phyloP scores from a whole-genome alignment of 2,329 filamentous ascomycete species.

The Trichoderma semiorbis region DNA sequence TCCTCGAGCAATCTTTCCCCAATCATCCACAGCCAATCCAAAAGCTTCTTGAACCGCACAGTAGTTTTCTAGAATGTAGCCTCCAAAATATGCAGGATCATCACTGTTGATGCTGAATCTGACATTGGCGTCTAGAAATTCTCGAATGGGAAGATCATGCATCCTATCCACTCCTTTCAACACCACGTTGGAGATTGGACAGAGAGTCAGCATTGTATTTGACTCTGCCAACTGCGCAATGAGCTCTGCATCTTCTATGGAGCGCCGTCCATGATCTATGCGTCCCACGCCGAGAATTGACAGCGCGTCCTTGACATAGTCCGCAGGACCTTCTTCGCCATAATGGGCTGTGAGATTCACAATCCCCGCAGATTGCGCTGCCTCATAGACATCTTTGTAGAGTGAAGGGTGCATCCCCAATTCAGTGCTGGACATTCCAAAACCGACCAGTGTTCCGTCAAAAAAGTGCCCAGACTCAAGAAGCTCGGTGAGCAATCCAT shows the following conservation, averaged over 20 bases:
- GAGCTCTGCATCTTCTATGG: slow-evolving; percentile 57
- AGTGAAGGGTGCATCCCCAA: slow-evolving; percentile 53
- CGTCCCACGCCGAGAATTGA: slow-evolving; percentile 59
- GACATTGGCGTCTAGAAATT: slow-evolving; percentile 61
- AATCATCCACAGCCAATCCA: slow-evolving; percentile 58
- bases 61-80: slow-evolving; percentile 70
- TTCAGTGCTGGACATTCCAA: slow-evolving; percentile 67
- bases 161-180: slow-evolving; percentile 28
- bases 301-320: slow-evolving; percentile 62
- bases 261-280: slow-evolving; percentile 71
- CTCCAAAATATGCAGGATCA: slow-evolving; percentile 73
- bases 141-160: slow-evolving; percentile 51
- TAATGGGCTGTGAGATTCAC: slow-evolving; percentile 69
- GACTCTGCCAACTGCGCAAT: slow-evolving; percentile 55
- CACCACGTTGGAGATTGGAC: slow-evolving; percentile 67
- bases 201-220: slow-evolving; percentile 64
- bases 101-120: slow-evolving; percentile 71
- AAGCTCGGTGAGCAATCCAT: slow-evolving; percentile 34
- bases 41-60: slow-evolving; percentile 73
- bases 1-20: slow-evolving; percentile 60
- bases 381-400: slow-evolving; percentile 59
- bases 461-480: slow-evolving; percentile 41
- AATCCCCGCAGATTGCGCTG: slow-evolving; percentile 46
- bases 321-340: slow-evolving; percentile 69
- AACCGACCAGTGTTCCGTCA: slow-evolving; percentile 54